A percentile compares a stretch with the other conserved stretches of the same genome.
These are phyloP conservation scores for Fusarium chuoi DNA, from an alignment of 2,329 filamentous ascomycete genomes.

Conservation along the genomic window DNA sequence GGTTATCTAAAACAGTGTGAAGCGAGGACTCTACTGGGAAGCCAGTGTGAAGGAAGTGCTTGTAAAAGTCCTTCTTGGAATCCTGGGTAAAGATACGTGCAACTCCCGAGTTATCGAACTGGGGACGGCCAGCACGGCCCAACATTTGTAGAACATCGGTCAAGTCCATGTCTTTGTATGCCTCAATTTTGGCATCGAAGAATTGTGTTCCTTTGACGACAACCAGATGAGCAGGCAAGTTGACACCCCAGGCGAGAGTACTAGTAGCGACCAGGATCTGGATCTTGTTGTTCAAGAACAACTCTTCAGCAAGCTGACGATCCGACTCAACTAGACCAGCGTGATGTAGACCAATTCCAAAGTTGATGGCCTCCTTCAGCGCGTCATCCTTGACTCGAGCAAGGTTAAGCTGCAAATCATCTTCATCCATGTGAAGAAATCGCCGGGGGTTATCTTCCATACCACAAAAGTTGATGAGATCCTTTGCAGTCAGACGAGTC, in stretches of 20 bases:
- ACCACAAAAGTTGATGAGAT: conserved; percentile 95
- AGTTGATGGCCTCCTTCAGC: conserved; percentile 91
- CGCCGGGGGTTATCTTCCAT: conserved; percentile 98
- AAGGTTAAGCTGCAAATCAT: conserved; percentile 90
- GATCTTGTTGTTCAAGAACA: conserved; percentile 98
- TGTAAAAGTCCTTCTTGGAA: conserved; percentile 98
- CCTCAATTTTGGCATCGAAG: conserved; percentile 97
- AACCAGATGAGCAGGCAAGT: conserved; percentile 94
- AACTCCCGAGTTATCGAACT: conserved; percentile 96
- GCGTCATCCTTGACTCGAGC: conserved; percentile 91
- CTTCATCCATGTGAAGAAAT: conserved; percentile 94
- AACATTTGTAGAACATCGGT: conserved; percentile 99
- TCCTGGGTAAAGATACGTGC: conserved; percentile 98
- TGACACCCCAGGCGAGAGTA: conserved; percentile 98
- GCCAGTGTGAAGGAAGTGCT: conserved; percentile 97
- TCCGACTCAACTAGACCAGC: conserved; percentile 96
- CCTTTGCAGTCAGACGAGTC: conserved; percentile 93
- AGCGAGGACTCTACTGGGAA: conserved; percentile 97
- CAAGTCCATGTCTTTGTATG: conserved; percentile 98
- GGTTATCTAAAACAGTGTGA: conserved; percentile 96
- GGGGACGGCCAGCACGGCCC: conserved; percentile 91
- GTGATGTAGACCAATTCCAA: conserved; percentile 97
- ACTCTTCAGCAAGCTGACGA: conserved; percentile 88
- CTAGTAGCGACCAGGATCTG: conserved; percentile 96
- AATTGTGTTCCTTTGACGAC: conserved; percentile 98